Conservation (phyloP, 805 yeast genomes). For the Candida silvicultrix region DNA sequence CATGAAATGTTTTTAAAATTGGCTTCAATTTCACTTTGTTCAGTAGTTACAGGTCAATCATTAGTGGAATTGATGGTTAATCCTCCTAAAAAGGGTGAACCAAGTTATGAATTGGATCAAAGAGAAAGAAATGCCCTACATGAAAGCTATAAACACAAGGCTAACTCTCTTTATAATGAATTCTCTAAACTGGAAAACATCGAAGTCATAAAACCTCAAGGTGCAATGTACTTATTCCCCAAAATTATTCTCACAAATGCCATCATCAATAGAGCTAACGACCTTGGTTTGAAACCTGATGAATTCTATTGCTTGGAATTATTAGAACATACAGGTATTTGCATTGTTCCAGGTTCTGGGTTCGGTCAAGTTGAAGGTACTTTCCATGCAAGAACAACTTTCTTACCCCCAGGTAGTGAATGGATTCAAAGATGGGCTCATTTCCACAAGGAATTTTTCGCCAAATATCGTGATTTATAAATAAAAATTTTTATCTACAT, state of each 20-base stretch:
- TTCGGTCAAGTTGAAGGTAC: conserved; percentile 92
- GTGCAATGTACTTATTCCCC: conserved; percentile 98
- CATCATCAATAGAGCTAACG: conserved; percentile 57
- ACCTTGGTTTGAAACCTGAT: conserved; percentile 59
- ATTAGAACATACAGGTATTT: conserved; percentile 85
- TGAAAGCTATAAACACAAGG: conserved; percentile 54
- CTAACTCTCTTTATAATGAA: conserved; percentile 58
- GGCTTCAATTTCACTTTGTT: conserved; percentile 87
- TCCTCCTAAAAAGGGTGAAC: conserved; percentile 80
- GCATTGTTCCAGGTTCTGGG: conserved; percentile 97
- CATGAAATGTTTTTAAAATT: conserved; percentile 70
- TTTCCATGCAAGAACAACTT: conserved; percentile 91
- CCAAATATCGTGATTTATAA: conserved; percentile 33
- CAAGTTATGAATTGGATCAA: conserved; percentile 61
- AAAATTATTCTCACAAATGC: conserved; percentile 55
- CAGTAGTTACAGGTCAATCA: conserved; percentile 94
- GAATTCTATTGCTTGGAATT: conserved; percentile 84
- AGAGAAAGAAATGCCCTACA: conserved; percentile 59
- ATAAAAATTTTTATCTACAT: too few relatives aligned
- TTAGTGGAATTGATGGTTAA: conserved; percentile 87
- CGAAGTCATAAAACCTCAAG: conserved; percentile 83
- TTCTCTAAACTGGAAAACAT: conserved; percentile 78
- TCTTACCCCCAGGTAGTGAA: conserved; percentile 90
- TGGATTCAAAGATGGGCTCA: conserved; percentile 76
- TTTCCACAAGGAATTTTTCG: conserved; percentile 73